Percentiles rank a stretch among this genome's conserved stretches.
Evolutionary conservation across 495 filamentous ascomycete genomes (phyloP).

Genomic region (Xylaria palmicola): DNA sequence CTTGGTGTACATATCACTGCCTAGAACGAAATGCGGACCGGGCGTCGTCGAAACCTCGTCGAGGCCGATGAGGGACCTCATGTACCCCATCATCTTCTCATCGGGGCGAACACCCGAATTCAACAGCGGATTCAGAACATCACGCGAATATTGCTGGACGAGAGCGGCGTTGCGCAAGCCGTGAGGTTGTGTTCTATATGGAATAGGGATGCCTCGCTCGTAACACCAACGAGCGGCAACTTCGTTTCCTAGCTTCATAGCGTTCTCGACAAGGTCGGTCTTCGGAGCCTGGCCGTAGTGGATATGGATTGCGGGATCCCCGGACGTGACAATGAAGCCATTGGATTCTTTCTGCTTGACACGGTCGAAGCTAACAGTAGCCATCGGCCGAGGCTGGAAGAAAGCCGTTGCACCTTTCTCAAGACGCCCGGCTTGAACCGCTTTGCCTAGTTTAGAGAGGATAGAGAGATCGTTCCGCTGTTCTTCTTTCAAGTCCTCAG

Average conservation of each 20-base stretch:
- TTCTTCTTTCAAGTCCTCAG: conserved; percentile 28
- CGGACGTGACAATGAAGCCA: conserved; percentile 25
- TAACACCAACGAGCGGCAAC: conserved; percentile 71
- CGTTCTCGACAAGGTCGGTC: conserved; percentile 38
- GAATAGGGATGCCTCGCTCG: conserved; percentile 71
- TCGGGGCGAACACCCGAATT: conserved; percentile 56
- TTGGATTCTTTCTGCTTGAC: conserved; percentile 11
- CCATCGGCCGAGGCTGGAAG: conserved; percentile 33
- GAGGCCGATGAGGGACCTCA: conserved; percentile 57
- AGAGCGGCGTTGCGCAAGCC: conserved; percentile 47
- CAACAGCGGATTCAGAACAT: conserved; percentile 51
- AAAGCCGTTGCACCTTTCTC: conserved; percentile 39
- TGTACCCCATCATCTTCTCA: conserved; percentile 59
- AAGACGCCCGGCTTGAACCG: conserved; percentile 34
- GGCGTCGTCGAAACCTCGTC: conserved; percentile 49
- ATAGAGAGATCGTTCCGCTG: conserved; percentile 34
- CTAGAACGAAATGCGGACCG: conserved; percentile 58
- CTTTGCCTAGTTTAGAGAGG: conserved; percentile 36
- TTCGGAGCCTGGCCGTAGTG: conserved; percentile 24
- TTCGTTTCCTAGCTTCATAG: conserved; percentile 80
- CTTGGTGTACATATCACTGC: conserved; percentile 70
- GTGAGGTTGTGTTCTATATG: conserved; percentile 69
- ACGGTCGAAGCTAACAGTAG: conserved; percentile 32
- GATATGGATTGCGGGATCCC: conserved; percentile 44
- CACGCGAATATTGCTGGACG: conserved; percentile 47